Evolutionary conservation across 768 basidiomycete genomes (phyloP).

Genomic region (Amyloporia xantha): DNA sequence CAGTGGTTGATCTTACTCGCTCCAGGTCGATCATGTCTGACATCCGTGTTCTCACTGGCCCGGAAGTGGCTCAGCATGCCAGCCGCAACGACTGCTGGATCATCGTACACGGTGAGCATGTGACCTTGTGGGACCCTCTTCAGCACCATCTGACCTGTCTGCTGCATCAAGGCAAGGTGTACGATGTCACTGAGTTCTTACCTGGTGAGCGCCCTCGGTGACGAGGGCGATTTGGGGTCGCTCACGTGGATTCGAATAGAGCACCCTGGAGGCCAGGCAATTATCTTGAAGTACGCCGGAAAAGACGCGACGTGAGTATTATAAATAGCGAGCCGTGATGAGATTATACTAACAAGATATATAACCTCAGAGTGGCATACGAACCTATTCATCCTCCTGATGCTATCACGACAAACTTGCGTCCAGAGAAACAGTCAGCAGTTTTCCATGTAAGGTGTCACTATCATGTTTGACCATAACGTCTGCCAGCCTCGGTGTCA

Average conservation of each 20-base stretch:
- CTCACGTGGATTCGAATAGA: constrained; percentile 2
- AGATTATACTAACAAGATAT: background rate
- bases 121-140: background rate
- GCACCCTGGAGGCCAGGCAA: constrained; percentile 24
- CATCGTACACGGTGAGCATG: constrained; percentile 60
- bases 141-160: background rate
- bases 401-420: constrained; percentile 72
- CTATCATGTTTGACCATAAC: background rate
- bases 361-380: constrained; percentile 45
- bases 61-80: constrained; percentile 49
- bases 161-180: constrained; percentile 27
- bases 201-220: constrained; percentile 17
- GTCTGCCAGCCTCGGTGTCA: constrained; percentile 50
- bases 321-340: background rate
- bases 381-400: constrained; percentile 88
- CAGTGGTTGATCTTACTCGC: no score
- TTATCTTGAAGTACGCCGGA: constrained; percentile 51
- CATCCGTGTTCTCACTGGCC: constrained; percentile 13
- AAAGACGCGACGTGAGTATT: constrained; percentile 39
- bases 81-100: constrained; percentile 67
- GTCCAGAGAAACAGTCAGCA: constrained; percentile 63
- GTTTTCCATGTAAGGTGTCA: background rate
- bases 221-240: background rate
- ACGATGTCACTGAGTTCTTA: constrained; percentile 35
- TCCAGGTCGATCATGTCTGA: constrained; percentile 11